Evolutionary conservation across 2,329 filamentous ascomycete genomes (phyloP).

Genomic region (Fusarium brevicatenulatum): DNA sequence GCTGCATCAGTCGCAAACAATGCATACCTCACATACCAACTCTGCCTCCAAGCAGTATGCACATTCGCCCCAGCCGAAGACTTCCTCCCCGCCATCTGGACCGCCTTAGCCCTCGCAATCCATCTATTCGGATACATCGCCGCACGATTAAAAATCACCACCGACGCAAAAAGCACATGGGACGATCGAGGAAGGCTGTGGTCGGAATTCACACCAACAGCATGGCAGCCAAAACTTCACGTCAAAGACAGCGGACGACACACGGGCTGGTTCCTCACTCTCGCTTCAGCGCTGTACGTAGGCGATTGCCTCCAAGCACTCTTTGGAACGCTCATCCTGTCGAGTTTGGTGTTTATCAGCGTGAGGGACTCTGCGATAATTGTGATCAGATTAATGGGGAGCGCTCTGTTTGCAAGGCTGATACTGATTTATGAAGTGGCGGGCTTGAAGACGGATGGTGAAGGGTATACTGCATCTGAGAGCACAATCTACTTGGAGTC

Average conservation of each 20-base stretch:
- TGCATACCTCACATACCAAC: conserved; percentile 19
- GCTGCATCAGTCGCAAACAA: conserved; percentile 27
- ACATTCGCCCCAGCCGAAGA: conserved; percentile 24
- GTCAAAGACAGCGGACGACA: background rate
- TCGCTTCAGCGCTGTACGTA: conserved; percentile 16
- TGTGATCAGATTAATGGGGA: conserved; percentile 16
- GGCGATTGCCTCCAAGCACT: conserved; percentile 25
- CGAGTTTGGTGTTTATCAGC: conserved; percentile 31
- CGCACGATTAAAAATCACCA: conserved; percentile 2
- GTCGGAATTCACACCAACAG: conserved; percentile 7
- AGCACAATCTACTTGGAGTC: background rate
- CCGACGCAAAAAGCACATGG: background rate
- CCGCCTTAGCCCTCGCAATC: background rate
- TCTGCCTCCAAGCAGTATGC: conserved; percentile 25
- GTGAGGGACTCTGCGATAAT: conserved; percentile 24
- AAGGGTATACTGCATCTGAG: background rate
- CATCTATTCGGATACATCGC: conserved; percentile 1
- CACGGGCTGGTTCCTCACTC: conserved; percentile 8
- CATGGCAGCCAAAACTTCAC: conserved; percentile 6
- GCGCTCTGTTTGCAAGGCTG: conserved; percentile 14
- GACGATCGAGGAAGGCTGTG: background rate
- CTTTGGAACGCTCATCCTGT: conserved; percentile 22
- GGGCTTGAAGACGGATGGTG: conserved; percentile 8
- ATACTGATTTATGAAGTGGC: conserved; percentile 25
- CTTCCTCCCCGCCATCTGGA: conserved; percentile 28